Evolutionary conservation across 1,139 yeast species (phyloP), one percentile per base, ranked within the genome.

Genomic region (Lodderomyces jiufengensis): DNA sequence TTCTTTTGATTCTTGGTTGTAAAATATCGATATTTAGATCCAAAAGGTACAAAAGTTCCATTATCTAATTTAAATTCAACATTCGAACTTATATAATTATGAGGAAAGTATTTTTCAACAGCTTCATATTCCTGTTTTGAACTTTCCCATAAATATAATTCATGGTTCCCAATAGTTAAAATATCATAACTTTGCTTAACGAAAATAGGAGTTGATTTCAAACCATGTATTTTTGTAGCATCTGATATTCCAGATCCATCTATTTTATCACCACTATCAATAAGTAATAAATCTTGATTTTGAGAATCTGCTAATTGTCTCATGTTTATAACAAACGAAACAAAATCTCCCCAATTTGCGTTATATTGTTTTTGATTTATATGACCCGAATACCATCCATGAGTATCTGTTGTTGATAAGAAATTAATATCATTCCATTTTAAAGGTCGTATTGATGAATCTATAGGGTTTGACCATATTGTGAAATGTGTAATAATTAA

Each of bases 361-460:
- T 81, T 73, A 55, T 82, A 92, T 41, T 74, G 76, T 21, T 73
- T 70, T 56, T 88, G 96, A 46, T 80, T 78, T 27, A 76, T 47
- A 59, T 90, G 97, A 0, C 97, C 97, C 4, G 90, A 78, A 43
- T 84, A 76, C 97, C 97, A 92, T 0, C 92, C 94, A 56, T 92
- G 98, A 2, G 97, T 90, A 50, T 92, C 98, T 1, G 97, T 92
- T 1, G 97, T 88, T 50, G 88, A 97, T 25, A 90, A 51, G 49
- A 92, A 84, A 62, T 92, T 92, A 36, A 90, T 44, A 42, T 81
- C 76, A 1, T 88, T 86, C 75, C 88, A 72, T 7, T 61, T 54
- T 21, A 87, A 51, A 20, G 74, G 72, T 35, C 90, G 25, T 26
- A 28, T 20, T 2, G 27, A 14, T 4, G 32, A 18, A 18, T 28